Conservation (phyloP, 148 eudicot genomes). For the Heliamphora exappendiculata region DNA sequence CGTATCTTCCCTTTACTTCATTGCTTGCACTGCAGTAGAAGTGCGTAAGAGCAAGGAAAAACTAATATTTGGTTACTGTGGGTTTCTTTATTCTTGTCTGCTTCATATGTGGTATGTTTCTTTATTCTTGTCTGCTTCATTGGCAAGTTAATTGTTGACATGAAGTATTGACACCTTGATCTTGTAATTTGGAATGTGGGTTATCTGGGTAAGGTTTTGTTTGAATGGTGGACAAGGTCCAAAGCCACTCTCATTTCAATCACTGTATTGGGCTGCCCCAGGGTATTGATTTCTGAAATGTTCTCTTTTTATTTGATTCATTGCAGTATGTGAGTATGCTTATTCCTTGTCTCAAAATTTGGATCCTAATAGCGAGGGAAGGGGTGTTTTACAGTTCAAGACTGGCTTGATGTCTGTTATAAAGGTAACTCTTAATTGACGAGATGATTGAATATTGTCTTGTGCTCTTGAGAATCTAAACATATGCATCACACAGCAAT, state of each 20-base stretch:
- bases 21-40: no score
- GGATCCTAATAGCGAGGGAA: constrained; percentile 96
- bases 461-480: not conserved
- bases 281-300: not conserved
- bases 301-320: not conserved
- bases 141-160: not conserved
- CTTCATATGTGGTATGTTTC: not conserved
- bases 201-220: not conserved
- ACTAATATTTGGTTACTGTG: not conserved
- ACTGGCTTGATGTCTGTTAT: constrained; percentile 98
- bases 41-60: not conserved
- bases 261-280: not conserved
- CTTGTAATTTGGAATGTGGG: not conserved
- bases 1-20: no score
- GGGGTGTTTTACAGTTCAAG: constrained; percentile 97
- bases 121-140: not conserved
- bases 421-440: constrained; percentile 46
- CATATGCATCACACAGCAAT: not conserved
- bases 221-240: not conserved
- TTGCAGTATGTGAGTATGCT: constrained; percentile 92
- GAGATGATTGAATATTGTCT: not conserved
- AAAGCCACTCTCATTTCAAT: not conserved
- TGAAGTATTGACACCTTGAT: not conserved
- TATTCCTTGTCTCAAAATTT: constrained; percentile 91
- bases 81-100: not conserved